These are phyloP conservation scores for Alnus rubra DNA, from an alignment of 306 rosid genomes.

Conservation along the genomic window DNA sequence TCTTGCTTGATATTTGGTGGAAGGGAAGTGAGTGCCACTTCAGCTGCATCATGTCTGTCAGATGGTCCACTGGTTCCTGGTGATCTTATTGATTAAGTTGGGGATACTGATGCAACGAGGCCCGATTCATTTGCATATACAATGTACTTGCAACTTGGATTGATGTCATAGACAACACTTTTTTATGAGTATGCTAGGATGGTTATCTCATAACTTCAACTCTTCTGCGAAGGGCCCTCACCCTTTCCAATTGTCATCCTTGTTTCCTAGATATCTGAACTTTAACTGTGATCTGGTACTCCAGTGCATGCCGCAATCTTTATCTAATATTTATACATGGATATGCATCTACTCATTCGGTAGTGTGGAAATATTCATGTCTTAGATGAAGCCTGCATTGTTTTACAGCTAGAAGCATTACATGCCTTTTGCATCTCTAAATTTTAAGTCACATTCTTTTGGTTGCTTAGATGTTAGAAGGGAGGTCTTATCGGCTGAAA, in stretches of 20 bases:
- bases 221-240: background rate
- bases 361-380: background rate
- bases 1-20: background rate
- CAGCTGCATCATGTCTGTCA: background rate
- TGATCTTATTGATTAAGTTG: background rate
- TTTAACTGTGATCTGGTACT: background rate
- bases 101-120: background rate
- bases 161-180: background rate
- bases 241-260: background rate
- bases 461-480: conserved; percentile 71
- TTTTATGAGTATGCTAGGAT: background rate
- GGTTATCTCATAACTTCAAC: background rate
- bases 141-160: background rate
- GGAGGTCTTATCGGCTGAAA: conserved; percentile 73
- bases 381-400: background rate
- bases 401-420: conserved; percentile 3
- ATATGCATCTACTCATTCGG: background rate
- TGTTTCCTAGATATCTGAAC: background rate
- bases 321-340: background rate
- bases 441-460: conserved; percentile 27
- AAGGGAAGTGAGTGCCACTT: background rate
- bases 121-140: background rate
- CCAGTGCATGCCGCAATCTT: background rate
- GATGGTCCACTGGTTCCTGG: background rate
- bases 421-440: conserved; percentile 1